phyloP scores from a whole-genome alignment of 306 rosid genomes.

The Malus asiatica region DNA sequence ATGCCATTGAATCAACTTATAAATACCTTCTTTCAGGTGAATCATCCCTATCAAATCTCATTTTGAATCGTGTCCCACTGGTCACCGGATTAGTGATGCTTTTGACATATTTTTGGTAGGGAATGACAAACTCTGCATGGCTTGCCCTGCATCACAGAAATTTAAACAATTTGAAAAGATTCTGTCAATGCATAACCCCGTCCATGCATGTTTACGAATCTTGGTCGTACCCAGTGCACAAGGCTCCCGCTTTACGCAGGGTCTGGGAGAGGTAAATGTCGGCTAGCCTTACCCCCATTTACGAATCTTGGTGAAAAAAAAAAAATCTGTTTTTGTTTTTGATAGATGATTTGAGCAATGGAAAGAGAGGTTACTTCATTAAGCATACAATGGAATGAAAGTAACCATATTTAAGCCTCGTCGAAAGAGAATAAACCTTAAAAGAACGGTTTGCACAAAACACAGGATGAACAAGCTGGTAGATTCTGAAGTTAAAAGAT shows the following conservation, averaged over 20 bases:
- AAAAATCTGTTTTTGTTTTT: neutral
- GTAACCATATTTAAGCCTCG: neutral
- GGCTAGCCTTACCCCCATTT: too few relatives aligned
- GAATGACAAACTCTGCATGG: conserved; percentile 85
- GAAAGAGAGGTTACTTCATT: neutral
- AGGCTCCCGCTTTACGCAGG: too few relatives aligned
- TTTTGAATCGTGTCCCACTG: conserved; percentile 79
- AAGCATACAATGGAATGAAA: neutral
- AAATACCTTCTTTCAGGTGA: conserved; percentile 84
- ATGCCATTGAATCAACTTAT: conserved; percentile 5
- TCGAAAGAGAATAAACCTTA: neutral
- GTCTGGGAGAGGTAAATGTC: too few relatives aligned
- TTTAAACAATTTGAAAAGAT: conserved; percentile 10
- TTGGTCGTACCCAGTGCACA: too few relatives aligned
- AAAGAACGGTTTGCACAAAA: neutral
- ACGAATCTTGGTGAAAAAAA: neutral
- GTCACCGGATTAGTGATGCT: conserved; percentile 61
- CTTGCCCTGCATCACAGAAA: conserved; percentile 57
- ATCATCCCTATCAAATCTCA: conserved; percentile 90
- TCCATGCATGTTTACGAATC: neutral
- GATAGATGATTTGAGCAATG: neutral
- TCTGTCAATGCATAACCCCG: neutral
- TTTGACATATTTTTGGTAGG: conserved; percentile 65
- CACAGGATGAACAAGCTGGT: neutral
- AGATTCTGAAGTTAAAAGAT: neutral